Conservation (phyloP, 805 yeast species). For the Barnettozyma sp. region DNA sequence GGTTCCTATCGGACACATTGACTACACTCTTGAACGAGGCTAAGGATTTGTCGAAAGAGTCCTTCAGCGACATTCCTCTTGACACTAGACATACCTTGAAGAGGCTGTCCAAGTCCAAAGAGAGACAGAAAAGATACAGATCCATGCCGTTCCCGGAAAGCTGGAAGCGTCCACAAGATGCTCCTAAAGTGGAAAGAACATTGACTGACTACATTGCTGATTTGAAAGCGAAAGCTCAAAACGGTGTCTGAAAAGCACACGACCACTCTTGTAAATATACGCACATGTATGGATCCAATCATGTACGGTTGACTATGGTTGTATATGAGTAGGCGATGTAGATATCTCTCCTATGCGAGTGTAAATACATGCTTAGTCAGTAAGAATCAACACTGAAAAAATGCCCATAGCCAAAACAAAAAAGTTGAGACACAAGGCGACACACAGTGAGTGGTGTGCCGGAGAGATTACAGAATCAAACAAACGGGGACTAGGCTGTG, state of each 20-base stretch:
- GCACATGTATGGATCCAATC: no score
- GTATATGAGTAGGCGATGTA: no score
- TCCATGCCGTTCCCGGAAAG: conserved; percentile 57
- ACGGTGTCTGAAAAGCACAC: neutral
- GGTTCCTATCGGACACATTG: conserved; percentile 58
- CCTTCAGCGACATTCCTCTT: conserved; percentile 71
- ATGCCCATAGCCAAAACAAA: no score
- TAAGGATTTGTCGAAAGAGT: conserved; percentile 48
- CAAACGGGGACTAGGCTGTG: no score
- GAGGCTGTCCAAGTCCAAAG: conserved; percentile 33
- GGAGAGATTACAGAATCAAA: no score
- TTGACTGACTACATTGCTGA: conserved; percentile 19
- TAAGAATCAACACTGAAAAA: no score
- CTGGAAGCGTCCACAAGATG: conserved; percentile 74
- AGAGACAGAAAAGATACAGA: conserved; percentile 32
- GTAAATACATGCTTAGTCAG: conserved; percentile 3
- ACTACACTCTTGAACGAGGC: conserved; percentile 57
- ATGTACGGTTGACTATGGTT: no score
- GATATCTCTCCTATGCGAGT: no score
- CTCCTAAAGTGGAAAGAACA: conserved; percentile 39
- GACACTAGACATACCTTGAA: conserved; percentile 64
- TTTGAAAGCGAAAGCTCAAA: neutral
- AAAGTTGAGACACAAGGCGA: no score
- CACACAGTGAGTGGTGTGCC: no score
- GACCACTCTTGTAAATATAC: neutral